Evolutionary conservation across 1,139 yeast genomes (phyloP), one percentile per base, ranked within the genome.

Genomic region (Arxiozyma slooffiae): DNA sequence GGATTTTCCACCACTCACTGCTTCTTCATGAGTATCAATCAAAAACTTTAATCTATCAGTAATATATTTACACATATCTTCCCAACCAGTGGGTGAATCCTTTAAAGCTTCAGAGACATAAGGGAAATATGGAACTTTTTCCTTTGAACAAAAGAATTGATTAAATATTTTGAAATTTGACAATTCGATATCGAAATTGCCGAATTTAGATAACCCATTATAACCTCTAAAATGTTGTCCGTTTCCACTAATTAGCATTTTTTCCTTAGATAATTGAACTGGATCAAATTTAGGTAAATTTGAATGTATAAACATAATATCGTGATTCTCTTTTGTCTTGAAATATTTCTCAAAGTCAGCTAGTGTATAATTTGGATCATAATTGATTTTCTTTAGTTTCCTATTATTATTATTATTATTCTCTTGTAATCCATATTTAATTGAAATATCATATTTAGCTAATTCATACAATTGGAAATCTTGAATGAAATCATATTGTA

Each of bases 401-500:
- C 20, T 14, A 20, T 43, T 21, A 18, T 43, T 21, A 18, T 24
- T 24, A 39, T 30, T 37, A 7, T 24, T 42, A 17, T 24, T 37
- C 20, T 30, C 24, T 4, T 22, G 11, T 18, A 46, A 23, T 7
- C 48, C 50, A 49, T 56, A 56, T 47, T 55, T 49, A 7, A 44
- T 42, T 16, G 48, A 42, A 22, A 60, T 56, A 8, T 56, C 57
- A 38, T 50, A 50, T 16, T 52, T 46, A 8, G 65, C 66, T 22
- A 46, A 41, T 36, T 51, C 42, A 48, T 62, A 57, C 24, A 57
- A 52, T 34, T 51, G 44, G 46, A 63, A 62, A 49, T 65, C 68
- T 48, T 63, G 61, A 22, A 54, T 55, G 47, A 62, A 60, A 52
- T 65, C 67, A 49, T 62, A 64, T 52, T 65, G 68, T 41, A 63